phyloP scores from a whole-genome alignment of 2,329 filamentous ascomycete genomes.

The Pestalotiopsis sp. region DNA sequence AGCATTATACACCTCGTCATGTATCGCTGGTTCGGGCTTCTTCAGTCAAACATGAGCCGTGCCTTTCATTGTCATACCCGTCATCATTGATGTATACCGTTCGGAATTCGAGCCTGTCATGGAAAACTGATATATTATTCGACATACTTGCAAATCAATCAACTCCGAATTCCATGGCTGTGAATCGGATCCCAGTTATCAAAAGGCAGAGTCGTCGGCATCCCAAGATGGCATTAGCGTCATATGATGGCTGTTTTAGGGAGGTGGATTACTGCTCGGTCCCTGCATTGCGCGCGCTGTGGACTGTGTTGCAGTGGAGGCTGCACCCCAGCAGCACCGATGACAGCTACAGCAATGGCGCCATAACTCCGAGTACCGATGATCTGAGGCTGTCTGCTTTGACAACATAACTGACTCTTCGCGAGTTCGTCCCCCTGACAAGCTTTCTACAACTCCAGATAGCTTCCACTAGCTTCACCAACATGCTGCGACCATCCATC shows the following conservation, averaged over 20 bases:
- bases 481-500: constrained; percentile 4
- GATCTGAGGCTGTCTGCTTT: neutral
- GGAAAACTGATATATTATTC: too few species aligned
- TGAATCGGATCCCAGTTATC: neutral
- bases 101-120: too few species aligned
- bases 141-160: neutral
- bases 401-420: neutral
- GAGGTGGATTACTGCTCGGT: neutral
- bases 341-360: neutral
- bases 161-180: neutral
- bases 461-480: neutral
- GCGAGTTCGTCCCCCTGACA: neutral
- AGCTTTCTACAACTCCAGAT: neutral
- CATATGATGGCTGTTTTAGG: neutral
- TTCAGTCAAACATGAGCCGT: too few species aligned
- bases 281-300: neutral
- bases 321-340: neutral
- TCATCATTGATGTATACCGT: too few species aligned
- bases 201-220: neutral
- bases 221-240: neutral
- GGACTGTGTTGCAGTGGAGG: neutral
- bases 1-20: too few species aligned
- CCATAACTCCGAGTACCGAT: neutral
- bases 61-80: too few species aligned
- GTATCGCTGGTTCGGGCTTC: too few species aligned